These are phyloP conservation scores for Exophiala oligosperma DNA, from an alignment of 2,329 filamentous ascomycete species.

Conservation along the genomic window DNA sequence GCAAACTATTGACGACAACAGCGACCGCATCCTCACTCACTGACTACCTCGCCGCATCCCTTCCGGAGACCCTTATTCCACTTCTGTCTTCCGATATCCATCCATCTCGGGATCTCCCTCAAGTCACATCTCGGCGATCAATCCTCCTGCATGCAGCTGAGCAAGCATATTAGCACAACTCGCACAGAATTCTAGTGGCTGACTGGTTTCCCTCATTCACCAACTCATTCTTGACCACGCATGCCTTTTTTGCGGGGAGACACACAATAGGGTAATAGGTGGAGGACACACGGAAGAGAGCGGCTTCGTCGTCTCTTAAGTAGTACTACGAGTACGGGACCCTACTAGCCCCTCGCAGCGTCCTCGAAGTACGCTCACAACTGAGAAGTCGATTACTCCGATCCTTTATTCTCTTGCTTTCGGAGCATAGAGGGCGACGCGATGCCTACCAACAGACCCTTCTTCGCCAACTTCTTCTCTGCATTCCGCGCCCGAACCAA, in stretches of 20 bases:
- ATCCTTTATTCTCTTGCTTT: neutral
- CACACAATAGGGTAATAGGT: constrained; percentile 10
- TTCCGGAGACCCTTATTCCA: neutral
- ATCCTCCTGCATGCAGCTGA: neutral
- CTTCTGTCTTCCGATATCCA: neutral
- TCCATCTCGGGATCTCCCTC: constrained; percentile 9
- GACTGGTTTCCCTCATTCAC: neutral
- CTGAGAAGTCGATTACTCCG: neutral
- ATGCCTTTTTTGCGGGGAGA: constrained; percentile 5
- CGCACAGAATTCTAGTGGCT: neutral
- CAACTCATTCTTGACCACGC: neutral
- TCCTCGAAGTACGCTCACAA: neutral
- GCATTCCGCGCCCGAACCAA: constrained; percentile 65
- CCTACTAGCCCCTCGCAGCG: constrained; percentile 7
- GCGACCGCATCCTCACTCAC: neutral
- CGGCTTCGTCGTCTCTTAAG: constrained; percentile 4
- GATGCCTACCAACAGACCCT: constrained; percentile 67
- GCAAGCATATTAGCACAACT: neutral
- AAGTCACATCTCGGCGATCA: constrained; percentile 27
- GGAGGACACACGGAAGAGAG: constrained; percentile 13
- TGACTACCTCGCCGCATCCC: neutral
- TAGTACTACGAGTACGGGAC: neutral
- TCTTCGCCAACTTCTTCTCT: constrained; percentile 67
- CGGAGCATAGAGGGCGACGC: constrained; percentile 22
- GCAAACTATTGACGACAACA: neutral